phyloP scores from a whole-genome alignment of 306 rosid species.

The Quercus aquifolioides region DNA sequence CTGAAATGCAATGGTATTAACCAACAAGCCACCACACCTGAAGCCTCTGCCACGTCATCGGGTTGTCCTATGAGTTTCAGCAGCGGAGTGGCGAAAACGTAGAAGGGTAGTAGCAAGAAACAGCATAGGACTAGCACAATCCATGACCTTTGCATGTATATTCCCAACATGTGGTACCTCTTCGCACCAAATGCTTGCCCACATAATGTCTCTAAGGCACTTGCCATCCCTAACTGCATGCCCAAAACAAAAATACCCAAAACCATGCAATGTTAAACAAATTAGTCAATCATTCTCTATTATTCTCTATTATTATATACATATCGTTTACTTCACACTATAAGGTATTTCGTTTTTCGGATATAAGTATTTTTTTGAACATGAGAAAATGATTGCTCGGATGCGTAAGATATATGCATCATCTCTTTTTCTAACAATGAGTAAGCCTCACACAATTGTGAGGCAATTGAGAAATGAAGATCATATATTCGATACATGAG shows the following conservation, averaged over 20 bases:
- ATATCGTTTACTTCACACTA: no score
- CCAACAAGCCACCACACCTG: conserved; percentile 29
- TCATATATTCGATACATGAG: not conserved
- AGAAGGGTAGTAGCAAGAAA: conserved; percentile 19
- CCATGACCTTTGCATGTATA: conserved; percentile 43
- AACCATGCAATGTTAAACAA: no score
- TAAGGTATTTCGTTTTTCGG: no score
- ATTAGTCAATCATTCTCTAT: not conserved
- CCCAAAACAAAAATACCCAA: no score
- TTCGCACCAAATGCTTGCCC: conserved; percentile 47
- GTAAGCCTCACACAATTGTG: no score
- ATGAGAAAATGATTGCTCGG: no score
- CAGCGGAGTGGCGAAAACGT: conserved; percentile 30
- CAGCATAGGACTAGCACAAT: conserved; percentile 25
- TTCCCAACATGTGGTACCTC: conserved; percentile 28
- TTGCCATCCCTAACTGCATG: conserved; percentile 43
- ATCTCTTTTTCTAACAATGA: no score
- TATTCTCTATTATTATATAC: no score
- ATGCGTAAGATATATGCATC: not conserved
- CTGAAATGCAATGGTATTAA: conserved; percentile 36
- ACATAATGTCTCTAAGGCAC: conserved; percentile 40
- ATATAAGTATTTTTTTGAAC: no score
- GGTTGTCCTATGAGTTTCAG: conserved; percentile 34
- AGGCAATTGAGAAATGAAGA: not conserved
- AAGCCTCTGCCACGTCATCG: conserved; percentile 29